Evolutionary conservation across 768 basidiomycete genomes (phyloP), one percentile per base, ranked within the genome.

Genomic region (Suillus alpinus): DNA sequence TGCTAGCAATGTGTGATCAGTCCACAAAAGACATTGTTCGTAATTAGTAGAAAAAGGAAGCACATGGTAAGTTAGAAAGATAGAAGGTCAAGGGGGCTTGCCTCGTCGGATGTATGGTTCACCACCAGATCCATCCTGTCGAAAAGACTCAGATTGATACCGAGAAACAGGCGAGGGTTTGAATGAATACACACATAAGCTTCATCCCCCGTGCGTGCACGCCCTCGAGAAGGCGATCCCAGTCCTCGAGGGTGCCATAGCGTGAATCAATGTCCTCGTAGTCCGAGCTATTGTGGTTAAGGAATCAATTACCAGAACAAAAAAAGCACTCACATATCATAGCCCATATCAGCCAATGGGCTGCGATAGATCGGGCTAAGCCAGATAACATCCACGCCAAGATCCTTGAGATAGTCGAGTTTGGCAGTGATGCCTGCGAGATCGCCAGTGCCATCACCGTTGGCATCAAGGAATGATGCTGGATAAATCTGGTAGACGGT

Each of bases 91-190:
- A 20, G n/a, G 5, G 20, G 13, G 36, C 58, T 37, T 62, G 84
- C 86, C 80, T 87, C 81, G 71, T 86, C 81, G 0, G 88, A 89
- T 3, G 83, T 83, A 68, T 90, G 89, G 70, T 91, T 91, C 9
- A 86, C 85, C 31, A 91, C 90, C 1, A 92, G 80, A 67, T 92
- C 89, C 85, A 89, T 88, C 74, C 87, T 88, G 69, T 51, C 43
- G 37, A 34, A 20, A 41, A 57, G 47, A 53, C 52, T 40, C 29
- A 47, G 63, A 41, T n/a, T 44, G 14, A 59, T 12, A 32, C 29
- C 63, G 58, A 66, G 63, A 68, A 50, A 41, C 16, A 32, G 18
- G 23, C 10, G 32, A 47, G 37, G 18, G 56, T 29, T 50, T 6
- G 16, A 39, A 39, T 12, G 6, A 18, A 18, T 32, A 75, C 81